Evolutionary conservation across 805 yeast species (phyloP).

Genomic region (Candida boleticola): DNA sequence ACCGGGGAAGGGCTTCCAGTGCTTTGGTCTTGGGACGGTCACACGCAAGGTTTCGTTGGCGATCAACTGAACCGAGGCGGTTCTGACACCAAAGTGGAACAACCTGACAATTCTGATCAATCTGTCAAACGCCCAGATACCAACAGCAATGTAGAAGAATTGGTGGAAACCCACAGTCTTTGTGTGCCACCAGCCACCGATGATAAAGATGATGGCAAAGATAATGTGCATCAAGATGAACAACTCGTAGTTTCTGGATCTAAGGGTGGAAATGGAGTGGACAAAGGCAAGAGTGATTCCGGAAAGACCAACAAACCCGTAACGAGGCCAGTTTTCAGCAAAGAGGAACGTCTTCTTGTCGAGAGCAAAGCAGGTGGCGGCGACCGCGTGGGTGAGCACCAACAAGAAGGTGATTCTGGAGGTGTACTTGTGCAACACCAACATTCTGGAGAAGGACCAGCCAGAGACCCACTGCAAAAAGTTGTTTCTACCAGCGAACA

Average conservation of each 20-base stretch:
- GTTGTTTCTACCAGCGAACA: constrained; percentile 59
- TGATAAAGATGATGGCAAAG: constrained; percentile 39
- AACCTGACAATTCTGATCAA: constrained; percentile 28
- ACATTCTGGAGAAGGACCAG: constrained; percentile 47
- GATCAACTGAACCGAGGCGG: constrained; percentile 33
- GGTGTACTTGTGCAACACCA: constrained; percentile 57
- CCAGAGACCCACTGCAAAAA: constrained; percentile 60
- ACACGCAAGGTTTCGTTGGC: constrained; percentile 36
- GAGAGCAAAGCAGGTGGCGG: constrained; percentile 13
- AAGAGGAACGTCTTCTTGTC: constrained; percentile 8
- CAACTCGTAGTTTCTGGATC: constrained; percentile 56
- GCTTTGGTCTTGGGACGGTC: constrained; percentile 17
- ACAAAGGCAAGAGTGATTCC: constrained; percentile 42
- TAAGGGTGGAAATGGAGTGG: constrained; percentile 50
- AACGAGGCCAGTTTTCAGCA: constrained; percentile 17
- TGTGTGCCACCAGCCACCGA: constrained; percentile 57
- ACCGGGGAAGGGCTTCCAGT: constrained; percentile 26
- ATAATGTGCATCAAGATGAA: constrained; percentile 31
- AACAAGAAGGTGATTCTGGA: constrained; percentile 45
- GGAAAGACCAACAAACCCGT: constrained; percentile 27
- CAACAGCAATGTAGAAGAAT: constrained; percentile 28
- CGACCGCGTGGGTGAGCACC: constrained; percentile 41
- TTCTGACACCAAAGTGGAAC: constrained; percentile 29
- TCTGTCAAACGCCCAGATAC: constrained; percentile 39
- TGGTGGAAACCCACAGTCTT: constrained; percentile 20